phyloP scores from a whole-genome alignment of 2,329 filamentous ascomycete species.

The Penicillium sp. region DNA sequence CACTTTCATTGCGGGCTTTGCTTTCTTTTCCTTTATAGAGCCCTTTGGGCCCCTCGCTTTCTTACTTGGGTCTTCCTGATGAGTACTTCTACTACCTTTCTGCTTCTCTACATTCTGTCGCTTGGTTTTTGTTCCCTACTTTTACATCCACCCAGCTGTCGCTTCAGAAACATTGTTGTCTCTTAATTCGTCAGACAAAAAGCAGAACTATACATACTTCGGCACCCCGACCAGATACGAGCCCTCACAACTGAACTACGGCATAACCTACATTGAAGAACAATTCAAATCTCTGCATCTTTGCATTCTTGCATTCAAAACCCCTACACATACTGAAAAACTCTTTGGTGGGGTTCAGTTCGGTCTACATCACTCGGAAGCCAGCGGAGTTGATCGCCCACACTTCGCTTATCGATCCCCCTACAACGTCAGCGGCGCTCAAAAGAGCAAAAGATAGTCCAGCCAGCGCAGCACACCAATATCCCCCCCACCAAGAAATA shows the following conservation, averaged over 20 bases:
- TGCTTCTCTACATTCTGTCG: not conserved
- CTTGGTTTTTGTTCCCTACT: not conserved
- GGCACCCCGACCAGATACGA: conserved; percentile 11
- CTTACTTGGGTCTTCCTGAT: not conserved
- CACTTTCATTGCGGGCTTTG: conserved; percentile 1
- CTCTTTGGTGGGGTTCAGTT: not conserved
- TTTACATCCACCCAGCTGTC: not conserved
- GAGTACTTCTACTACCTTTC: not conserved
- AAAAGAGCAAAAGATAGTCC: conserved; percentile 9
- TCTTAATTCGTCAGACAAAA: not conserved
- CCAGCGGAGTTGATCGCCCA: conserved; percentile 20
- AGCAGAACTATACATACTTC: not conserved
- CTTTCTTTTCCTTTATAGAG: conserved; percentile 1
- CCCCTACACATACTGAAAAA: not conserved
- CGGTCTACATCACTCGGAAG: conserved; percentile 20
- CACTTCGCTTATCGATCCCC: conserved; percentile 5
- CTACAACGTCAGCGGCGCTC: conserved; percentile 10
- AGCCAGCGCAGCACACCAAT: conserved; percentile 5
- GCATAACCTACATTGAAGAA: not conserved
- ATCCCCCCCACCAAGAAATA: not conserved
- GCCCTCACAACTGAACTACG: not conserved
- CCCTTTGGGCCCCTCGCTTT: not conserved
- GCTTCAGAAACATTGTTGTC: not conserved
- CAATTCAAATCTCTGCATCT: not conserved
- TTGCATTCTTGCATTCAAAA: not conserved